Percentiles rank a stretch among this genome's conserved stretches.
Conservation (phyloP, 1,284 basidiomycete species). For the Wolfiporia cocos region DNA sequence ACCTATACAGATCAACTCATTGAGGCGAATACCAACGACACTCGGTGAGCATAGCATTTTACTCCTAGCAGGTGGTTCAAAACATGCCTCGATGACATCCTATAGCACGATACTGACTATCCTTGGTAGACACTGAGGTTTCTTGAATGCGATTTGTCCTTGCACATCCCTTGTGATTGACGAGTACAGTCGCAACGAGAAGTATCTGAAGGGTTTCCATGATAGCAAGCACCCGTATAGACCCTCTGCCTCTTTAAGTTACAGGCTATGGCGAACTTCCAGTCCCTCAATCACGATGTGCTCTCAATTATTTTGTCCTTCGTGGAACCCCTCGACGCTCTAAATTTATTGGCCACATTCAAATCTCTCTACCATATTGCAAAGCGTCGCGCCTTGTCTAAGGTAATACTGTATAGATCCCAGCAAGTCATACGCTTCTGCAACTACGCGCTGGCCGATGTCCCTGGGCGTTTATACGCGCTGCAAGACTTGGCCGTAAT, state of each 20-base stretch:
- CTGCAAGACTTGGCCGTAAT: background rate
- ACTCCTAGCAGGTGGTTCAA: no score
- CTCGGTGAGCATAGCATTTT: no score
- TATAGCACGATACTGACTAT: no score
- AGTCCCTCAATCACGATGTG: slow-evolving; percentile 1
- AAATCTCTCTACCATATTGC: background rate
- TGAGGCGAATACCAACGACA: no score
- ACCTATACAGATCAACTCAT: no score
- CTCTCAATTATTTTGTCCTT: background rate
- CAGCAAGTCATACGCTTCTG: background rate
- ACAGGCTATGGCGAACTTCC: background rate
- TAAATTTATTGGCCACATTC: background rate
- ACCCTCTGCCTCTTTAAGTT: background rate
- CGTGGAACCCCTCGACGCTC: background rate
- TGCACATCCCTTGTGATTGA: no score
- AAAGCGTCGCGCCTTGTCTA: background rate
- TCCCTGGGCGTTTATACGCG: background rate
- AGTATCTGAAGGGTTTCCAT: no score
- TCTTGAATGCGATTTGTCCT: no score
- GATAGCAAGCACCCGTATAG: no score
- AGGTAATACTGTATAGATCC: background rate
- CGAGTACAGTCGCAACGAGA: no score
- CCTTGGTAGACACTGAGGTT: no score
- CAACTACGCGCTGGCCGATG: background rate
- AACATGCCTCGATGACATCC: no score